Evolutionary conservation across 148 eudicot genomes (phyloP).

Genomic region (Camellia sinensis): DNA sequence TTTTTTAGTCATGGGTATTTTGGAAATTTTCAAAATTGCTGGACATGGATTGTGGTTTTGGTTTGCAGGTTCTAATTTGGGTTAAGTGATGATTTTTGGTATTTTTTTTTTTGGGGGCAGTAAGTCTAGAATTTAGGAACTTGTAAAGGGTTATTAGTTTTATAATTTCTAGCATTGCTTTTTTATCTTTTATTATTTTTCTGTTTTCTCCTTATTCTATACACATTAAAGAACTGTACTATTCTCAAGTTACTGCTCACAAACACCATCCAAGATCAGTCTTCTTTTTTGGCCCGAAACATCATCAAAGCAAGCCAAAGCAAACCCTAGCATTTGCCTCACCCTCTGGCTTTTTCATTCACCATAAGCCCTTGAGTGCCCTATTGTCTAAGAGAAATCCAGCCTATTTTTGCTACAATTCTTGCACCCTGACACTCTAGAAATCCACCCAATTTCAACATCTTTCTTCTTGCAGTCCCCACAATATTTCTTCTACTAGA

Average conservation of each 20-base stretch:
- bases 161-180: no score
- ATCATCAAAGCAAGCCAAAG: not conserved
- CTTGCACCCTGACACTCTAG: not conserved
- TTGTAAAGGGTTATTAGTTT: no score
- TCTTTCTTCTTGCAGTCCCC: not conserved
- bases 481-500: not conserved
- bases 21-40: no score
- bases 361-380: not conserved
- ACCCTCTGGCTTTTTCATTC: slow-evolving; percentile 2
- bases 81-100: no score
- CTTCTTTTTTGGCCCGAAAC: not conserved
- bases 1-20: no score
- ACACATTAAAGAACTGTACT: not conserved
- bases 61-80: no score
- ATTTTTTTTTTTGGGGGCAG: no score
- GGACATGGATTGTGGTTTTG: no score
- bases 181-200: not conserved
- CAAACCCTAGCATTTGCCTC: not conserved
- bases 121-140: no score
- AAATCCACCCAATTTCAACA: not conserved
- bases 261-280: not conserved
- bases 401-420: not conserved
- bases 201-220: not conserved
- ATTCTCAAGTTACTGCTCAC: not conserved
- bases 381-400: no score